phyloP scores from a whole-genome alignment of 2,329 filamentous ascomycete genomes.

The Zopfia rhizophila region DNA sequence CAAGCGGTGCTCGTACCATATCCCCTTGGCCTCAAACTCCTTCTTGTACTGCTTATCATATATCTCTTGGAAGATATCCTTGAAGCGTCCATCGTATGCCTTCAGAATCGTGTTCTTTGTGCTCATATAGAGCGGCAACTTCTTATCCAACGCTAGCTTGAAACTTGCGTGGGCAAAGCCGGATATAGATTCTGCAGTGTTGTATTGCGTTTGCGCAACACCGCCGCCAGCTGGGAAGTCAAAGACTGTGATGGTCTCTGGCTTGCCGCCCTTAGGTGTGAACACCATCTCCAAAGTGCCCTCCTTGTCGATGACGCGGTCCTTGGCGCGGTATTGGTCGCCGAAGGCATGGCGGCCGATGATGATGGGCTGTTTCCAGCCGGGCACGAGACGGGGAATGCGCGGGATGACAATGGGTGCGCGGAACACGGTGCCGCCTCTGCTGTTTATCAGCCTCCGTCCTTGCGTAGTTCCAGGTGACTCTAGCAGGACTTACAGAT shows the following conservation, averaged over 20 bases:
- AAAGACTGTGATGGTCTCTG: conserved; percentile 88
- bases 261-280: conserved; percentile 82
- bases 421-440: conserved; percentile 96
- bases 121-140: conserved; percentile 97
- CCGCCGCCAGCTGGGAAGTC: conserved; percentile 88
- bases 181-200: conserved; percentile 93
- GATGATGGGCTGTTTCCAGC: conserved; percentile 99
- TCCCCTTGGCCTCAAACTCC: conserved; percentile 88
- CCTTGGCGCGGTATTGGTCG: conserved; percentile 98
- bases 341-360: conserved; percentile 98
- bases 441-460: conserved; percentile 38
- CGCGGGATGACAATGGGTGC: conserved; percentile 96
- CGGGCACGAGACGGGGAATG: conserved; percentile 91
- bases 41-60: conserved; percentile 89
- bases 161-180: conserved; percentile 97
- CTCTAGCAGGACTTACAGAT: conserved; percentile 57
- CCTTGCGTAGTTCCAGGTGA: not conserved
- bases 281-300: conserved; percentile 96
- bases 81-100: conserved; percentile 98
- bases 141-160: conserved; percentile 91
- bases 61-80: conserved; percentile 99
- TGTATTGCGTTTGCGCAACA: conserved; percentile 96
- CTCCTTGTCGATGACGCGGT: conserved; percentile 81
- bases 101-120: conserved; percentile 99
- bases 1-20: conserved; percentile 99